Conservation (phyloP, 306 rosid genomes). For the Vigna unguiculata region DNA sequence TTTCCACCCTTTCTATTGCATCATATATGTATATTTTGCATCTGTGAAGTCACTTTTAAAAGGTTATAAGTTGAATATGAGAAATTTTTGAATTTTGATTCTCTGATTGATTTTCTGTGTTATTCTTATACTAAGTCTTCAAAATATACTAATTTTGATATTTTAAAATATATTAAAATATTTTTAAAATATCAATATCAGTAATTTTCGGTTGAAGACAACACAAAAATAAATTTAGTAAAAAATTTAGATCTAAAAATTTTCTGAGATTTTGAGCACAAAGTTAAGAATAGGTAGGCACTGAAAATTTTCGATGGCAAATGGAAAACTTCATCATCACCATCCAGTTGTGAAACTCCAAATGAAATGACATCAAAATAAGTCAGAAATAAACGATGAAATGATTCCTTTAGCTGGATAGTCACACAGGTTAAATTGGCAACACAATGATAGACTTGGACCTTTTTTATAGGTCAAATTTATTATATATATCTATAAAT, state of each 20-base stretch:
- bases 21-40: not conserved
- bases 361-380: not conserved
- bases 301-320: not conserved
- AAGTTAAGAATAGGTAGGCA: slow-evolving; percentile 7
- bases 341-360: not conserved
- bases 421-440: not conserved
- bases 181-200: no score
- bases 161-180: no score
- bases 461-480: not conserved
- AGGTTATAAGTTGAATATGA: not conserved
- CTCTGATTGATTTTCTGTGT: no score
- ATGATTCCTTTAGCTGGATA: not conserved
- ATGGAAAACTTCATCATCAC: slow-evolving; percentile 11
- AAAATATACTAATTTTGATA: no score
- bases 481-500: not conserved
- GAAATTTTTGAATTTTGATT: not conserved
- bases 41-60: not conserved
- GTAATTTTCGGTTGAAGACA: no score
- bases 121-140: no score
- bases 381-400: slow-evolving; percentile 1
- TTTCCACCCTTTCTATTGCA: slow-evolving; percentile 3
- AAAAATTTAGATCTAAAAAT: no score
- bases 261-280: not conserved
- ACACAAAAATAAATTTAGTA: no score
- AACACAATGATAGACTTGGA: slow-evolving; percentile 4